Base-by-base conservation (phyloP, 306 rosid genomes). In the Lotus japonicus region DNA sequence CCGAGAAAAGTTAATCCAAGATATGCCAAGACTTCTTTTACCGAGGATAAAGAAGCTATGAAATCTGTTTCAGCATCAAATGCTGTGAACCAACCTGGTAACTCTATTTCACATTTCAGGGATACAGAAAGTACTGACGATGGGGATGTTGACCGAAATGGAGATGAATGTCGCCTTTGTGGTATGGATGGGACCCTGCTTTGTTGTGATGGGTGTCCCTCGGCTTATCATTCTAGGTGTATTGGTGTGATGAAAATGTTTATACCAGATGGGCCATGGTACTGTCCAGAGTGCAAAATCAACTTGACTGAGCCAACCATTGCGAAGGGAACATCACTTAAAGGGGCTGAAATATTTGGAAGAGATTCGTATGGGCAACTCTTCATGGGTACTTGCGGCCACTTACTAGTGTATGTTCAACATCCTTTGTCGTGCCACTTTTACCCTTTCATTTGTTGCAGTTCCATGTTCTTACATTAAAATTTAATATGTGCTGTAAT, bases 171-270 rank as follows among this genome's bases (percentile, higher is more conserved):
- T 18, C 84, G 89, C 68, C 99, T 95, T 59, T 95, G 99, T 81
- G 96, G 95, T 58, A 88, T 95, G 99, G 99, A 95, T 63, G 99
- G 99, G 80, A 88, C 75, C 49, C 81, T 95, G 77, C 89, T 95
- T 78, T 95, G 99, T 68, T 95, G 99, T 78, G 99, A 95, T 77
- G 99, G 99, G 70, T 95, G 99, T 77, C 99, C 99, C 44, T 90
- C 96, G 39, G 92, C 97, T 46, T 95, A 95, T 77, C 99, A 95
- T 78, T 84, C 92, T 0, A 90, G 99, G 83, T 95, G 99, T 80
- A 95, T 95, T 21, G 99, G 99, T 39, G 87, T 95, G 81, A 76
- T 82, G 88, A 90, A 95, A 84, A 69, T 71, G 73, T 74, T 70
- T 63, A 85, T 95, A 81, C 99, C 99, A 53, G 95, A 90, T 42